Conservation (phyloP, 495 filamentous ascomycete species). For the Penicillium canariense region DNA sequence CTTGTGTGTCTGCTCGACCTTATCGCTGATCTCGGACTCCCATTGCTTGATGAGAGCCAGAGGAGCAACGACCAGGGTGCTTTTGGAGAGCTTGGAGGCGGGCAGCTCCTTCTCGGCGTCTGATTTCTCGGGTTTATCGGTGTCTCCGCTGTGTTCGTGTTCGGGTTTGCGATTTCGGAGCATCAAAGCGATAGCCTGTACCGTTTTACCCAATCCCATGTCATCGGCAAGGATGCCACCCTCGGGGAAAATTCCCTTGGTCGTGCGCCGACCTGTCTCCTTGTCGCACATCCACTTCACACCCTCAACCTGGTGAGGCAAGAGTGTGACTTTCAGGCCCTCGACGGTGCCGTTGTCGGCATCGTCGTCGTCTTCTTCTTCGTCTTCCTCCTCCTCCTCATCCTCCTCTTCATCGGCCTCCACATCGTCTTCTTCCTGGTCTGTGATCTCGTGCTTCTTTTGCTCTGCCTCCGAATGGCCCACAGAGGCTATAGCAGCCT, state of each 20-base stretch:
- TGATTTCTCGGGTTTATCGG: constrained; percentile 21
- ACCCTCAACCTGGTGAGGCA: constrained; percentile 91
- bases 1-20: constrained; percentile 62
- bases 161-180: constrained; percentile 74
- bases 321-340: constrained; percentile 78
- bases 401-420: constrained; percentile 49
- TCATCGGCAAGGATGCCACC: constrained; percentile 91
- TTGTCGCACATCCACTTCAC: constrained; percentile 91
- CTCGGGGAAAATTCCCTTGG: constrained; percentile 71
- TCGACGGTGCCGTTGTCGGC: constrained; percentile 73
- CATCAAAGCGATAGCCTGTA: constrained; percentile 82
- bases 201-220: constrained; percentile 94
- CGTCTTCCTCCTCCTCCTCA: constrained; percentile 39
- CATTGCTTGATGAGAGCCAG: constrained; percentile 95
- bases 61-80: constrained; percentile 91
- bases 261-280: constrained; percentile 75
- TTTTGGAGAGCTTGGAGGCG: constrained; percentile 61
- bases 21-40: constrained; percentile 86
- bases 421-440: constrained; percentile 51
- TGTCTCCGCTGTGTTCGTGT: constrained; percentile 39
- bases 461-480: constrained; percentile 19
- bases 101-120: constrained; percentile 44
- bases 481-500: constrained; percentile 35
- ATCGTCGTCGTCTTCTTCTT: constrained; percentile 62
- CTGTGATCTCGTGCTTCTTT: constrained; percentile 18